phyloP scores from a whole-genome alignment of 192 early-diverging fungal species.

The Dissophora ornata region DNA sequence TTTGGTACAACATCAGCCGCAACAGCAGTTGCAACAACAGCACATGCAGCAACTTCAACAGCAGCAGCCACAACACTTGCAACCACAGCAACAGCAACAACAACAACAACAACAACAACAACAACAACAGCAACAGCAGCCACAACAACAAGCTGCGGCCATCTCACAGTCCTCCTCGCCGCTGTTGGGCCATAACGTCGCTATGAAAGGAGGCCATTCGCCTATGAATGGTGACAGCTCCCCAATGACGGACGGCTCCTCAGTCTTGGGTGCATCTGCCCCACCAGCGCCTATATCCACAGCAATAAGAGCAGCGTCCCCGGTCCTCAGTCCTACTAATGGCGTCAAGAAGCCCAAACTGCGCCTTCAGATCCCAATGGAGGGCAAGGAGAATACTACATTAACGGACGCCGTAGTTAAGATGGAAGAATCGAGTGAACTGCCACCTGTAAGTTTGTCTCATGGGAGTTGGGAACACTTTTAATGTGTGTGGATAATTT shows the following conservation, averaged over 20 bases:
- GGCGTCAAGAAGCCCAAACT: conserved; percentile 56
- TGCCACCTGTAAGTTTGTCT: conserved; percentile 44
- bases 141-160: conserved; percentile 17
- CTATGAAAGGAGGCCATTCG: conserved; percentile 19
- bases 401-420: conserved; percentile 45
- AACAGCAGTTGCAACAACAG: conserved; percentile 16
- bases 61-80: conserved; percentile 29
- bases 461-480: not conserved
- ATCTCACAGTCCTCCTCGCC: conserved; percentile 41
- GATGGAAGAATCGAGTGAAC: conserved; percentile 37
- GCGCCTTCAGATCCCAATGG: conserved; percentile 60
- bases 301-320: conserved; percentile 17
- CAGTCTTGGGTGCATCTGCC: not conserved
- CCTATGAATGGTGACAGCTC: conserved; percentile 22
- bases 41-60: conserved; percentile 15
- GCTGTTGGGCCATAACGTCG: conserved; percentile 14
- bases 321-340: conserved; percentile 47
- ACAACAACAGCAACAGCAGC: conserved; percentile 10
- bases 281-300: conserved; percentile 17
- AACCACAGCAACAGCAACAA: conserved; percentile 18
- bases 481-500: not conserved
- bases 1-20: conserved; percentile 2
- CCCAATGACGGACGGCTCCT: conserved; percentile 27
- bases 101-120: conserved; percentile 25
- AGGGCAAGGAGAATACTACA: conserved; percentile 29